Evolutionary conservation across 2,329 filamentous ascomycete species (phyloP).

Genomic region (Diaporthe citrichinensis): DNA sequence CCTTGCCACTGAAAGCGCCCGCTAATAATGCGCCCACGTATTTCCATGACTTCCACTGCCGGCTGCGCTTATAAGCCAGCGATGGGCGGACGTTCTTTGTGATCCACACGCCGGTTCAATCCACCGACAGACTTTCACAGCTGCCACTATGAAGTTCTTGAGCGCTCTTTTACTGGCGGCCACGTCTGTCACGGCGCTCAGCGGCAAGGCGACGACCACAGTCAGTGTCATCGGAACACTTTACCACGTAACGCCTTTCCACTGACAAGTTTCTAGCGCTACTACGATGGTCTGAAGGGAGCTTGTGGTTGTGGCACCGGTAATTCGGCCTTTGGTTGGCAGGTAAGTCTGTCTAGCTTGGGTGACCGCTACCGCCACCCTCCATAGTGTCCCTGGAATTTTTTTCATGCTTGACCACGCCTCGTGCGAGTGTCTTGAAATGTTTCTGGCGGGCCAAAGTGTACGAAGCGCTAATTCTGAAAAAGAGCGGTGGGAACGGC

Average conservation of each 20-base stretch:
- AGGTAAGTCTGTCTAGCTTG: conserved; percentile 26
- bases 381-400: neutral
- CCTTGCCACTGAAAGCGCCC: neutral
- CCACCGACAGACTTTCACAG: neutral
- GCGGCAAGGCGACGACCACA: conserved; percentile 39
- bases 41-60: neutral
- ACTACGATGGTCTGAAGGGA: conserved; percentile 36
- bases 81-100: neutral
- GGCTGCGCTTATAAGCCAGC: conserved; percentile 13
- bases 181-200: conserved; percentile 33
- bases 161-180: conserved; percentile 12
- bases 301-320: conserved; percentile 38
- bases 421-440: neutral
- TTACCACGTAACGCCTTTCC: neutral
- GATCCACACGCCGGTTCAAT: rapidly evolving
- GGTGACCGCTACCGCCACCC: neutral
- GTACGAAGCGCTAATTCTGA: neutral
- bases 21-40: neutral
- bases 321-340: conserved; percentile 30
- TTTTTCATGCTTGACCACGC: neutral
- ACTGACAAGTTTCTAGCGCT: conserved; percentile 24
- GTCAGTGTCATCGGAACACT: neutral
- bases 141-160: conserved; percentile 25
- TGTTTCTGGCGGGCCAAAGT: too few relatives aligned
- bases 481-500: conserved; percentile 24